Base-by-base conservation (phyloP, 176 grass and related monocot species). In the Bonia amplexicaulis region DNA sequence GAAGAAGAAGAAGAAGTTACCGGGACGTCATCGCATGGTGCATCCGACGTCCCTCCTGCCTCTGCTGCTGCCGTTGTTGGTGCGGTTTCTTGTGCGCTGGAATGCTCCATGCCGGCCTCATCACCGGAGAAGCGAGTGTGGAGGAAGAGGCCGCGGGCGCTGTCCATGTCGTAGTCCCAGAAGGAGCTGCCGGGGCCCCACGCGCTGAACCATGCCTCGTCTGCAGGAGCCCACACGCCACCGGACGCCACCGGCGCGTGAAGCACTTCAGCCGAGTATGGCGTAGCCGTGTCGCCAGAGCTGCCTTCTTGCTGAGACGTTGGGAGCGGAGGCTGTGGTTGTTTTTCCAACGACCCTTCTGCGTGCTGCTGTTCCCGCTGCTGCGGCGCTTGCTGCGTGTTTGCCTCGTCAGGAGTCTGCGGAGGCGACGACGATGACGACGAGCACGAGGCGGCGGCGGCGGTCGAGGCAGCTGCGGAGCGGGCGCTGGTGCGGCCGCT, bases 131-230 rank as follows among this genome's bases (percentile, higher is more conserved):
- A 85, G 53, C 81, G 96, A 25, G 93, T 88, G 49, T 88, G 91
- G 74, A 96, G 84, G 40, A 94, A 86, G 22, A 99, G 81, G 82
- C 80, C 88, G n/a, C 79, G 92, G 14, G 90, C 79, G 47, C 65
- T 89, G 40, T 99, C 93, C 52, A 99, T 84, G 46, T 96, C 96
- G 88, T 90, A 84, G 80, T 99, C 96, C 96, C 96, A 99, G 37
- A 94, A 82, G 47, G 86, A 91, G 80, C 96, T 99, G 17, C 80
- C 91, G 0, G 96, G 96, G 8, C 93, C 96, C 96, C 96, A 99
- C 9, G 84, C 53, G 86, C 68, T 92, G 84, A 94, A 89, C 96
- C 93, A 99, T 13, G 90, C 90, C 80, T 94, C 96, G 3, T 99
- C 96, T 33, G 88, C 78, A 23, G 82, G 84, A n/a, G 77, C 86